phyloP scores from a whole-genome alignment of 495 filamentous ascomycete genomes.

The Trichoderma gamsii region DNA sequence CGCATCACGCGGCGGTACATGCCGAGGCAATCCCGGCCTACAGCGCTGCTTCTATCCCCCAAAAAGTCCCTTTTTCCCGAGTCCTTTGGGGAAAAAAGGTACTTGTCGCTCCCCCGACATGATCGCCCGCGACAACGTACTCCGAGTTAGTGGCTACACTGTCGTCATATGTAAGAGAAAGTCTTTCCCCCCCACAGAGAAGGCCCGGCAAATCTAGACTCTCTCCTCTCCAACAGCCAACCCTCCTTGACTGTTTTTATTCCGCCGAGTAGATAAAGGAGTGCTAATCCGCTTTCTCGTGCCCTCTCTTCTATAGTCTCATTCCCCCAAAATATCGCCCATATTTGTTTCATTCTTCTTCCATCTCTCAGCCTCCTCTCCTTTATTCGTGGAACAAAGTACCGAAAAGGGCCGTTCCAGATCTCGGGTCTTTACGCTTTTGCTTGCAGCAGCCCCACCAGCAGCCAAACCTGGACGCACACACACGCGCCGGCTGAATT shows the following conservation, averaged over 20 bases:
- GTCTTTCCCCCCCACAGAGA: not conserved
- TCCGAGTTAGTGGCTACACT: not conserved
- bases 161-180: conserved; percentile 13
- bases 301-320: not conserved
- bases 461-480: not conserved
- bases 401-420: not conserved
- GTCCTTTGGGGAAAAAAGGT: not conserved
- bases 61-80: conserved; percentile 10
- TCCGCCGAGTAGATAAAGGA: not conserved
- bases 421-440: not conserved
- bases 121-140: not conserved
- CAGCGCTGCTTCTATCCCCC: not conserved
- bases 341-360: not conserved
- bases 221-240: too few relatives aligned
- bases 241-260: not conserved
- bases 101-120: too few relatives aligned
- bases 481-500: not conserved
- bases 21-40: not conserved
- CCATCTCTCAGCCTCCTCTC: not conserved
- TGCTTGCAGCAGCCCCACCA: conserved; percentile 1
- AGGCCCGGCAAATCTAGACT: not conserved
- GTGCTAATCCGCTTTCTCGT: not conserved
- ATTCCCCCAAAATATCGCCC: not conserved
- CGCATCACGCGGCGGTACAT: not conserved
- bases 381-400: not conserved